Base-by-base conservation (phyloP, 495 filamentous ascomycete genomes). In the Penicillium alfredii region DNA sequence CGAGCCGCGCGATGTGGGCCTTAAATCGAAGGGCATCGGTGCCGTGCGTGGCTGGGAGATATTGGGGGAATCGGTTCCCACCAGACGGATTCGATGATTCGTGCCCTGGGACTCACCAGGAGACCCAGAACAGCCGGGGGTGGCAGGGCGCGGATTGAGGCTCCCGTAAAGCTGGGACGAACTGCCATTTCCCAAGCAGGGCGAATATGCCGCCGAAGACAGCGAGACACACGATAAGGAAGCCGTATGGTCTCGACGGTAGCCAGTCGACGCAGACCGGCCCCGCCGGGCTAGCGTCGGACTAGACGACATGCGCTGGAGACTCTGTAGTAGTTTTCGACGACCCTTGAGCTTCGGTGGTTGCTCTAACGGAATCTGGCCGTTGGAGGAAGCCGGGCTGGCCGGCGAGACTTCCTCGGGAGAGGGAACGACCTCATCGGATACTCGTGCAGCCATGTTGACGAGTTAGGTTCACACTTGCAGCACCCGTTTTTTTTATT, bases 141-240 rank as follows among this genome's bases (percentile, higher is more conserved):
- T 75, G 8, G 76, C 81, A 7, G 83, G 82, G 49, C 68, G 56
- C 25, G 49, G 47, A 35, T 57, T 58, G 17, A 71, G 74, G 36
- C 70, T 76, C 4, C 71, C 74, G 35, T 81, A 76, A 4, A 80
- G 61, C 34, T 79, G 76, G 1, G 80, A 80, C 4, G 76, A 75
- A 38, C 77, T 74, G 13, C 71, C 69, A 48, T 66, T 66, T 33
- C 49, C 60, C 49, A 63, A 45, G 51, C 58, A 74, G 49, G 53
- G 74, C 70, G 34, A 76, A 63, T 80, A 75, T 38, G 66, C 45
- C 6, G 72, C 61, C 13, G 84, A 78, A 33, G 77, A 71, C 35
- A 96, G 71, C 33, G 88, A 94, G 23, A 88, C 80, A 53, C 88
- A 96, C 12, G 92, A 96, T 41, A 94, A 68, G 10, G 82, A 93